Conservation (phyloP, 208 protist species). For the Acanthamoeba sp. region DNA sequence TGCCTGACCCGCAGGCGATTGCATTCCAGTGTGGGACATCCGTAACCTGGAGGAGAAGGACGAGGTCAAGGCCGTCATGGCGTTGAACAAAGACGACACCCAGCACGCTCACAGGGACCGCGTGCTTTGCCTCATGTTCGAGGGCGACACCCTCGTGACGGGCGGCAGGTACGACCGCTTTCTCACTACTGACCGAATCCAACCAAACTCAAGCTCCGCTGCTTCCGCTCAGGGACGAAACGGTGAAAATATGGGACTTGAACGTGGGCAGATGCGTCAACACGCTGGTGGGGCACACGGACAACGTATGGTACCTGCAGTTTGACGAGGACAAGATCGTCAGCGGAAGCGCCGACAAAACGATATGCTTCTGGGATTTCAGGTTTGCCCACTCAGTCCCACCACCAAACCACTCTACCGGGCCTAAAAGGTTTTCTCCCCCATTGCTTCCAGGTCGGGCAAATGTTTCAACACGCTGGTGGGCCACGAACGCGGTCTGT, state of each 20-base stretch:
- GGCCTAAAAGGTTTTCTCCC: no score
- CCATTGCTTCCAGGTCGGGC: background rate
- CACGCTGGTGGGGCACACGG: conserved; percentile 44
- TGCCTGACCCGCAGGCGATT: no score
- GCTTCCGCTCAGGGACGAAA: background rate
- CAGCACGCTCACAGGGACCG: conserved; percentile 54
- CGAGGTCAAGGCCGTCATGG: conserved; percentile 15
- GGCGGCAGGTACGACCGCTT: conserved; percentile 24
- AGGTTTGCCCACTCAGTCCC: background rate
- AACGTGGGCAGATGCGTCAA: conserved; percentile 25
- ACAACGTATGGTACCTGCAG: conserved; percentile 72
- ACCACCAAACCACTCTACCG: no score
- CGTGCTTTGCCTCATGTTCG: conserved; percentile 58
- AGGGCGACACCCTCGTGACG: conserved; percentile 21
- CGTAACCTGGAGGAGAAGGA: conserved; percentile 57
- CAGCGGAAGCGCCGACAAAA: conserved; percentile 61
- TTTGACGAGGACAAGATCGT: conserved; percentile 70
- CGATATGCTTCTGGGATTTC: conserved; percentile 45
- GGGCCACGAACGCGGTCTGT: conserved; percentile 54
- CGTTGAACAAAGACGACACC: conserved; percentile 28
- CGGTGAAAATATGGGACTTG: conserved; percentile 66
- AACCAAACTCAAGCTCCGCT: background rate
- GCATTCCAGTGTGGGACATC: conserved; percentile 68
- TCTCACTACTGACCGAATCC: background rate
- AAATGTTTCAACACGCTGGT: conserved; percentile 56